phyloP scores from a whole-genome alignment of 2,329 filamentous ascomycete species.

The Xylogone sp. region DNA sequence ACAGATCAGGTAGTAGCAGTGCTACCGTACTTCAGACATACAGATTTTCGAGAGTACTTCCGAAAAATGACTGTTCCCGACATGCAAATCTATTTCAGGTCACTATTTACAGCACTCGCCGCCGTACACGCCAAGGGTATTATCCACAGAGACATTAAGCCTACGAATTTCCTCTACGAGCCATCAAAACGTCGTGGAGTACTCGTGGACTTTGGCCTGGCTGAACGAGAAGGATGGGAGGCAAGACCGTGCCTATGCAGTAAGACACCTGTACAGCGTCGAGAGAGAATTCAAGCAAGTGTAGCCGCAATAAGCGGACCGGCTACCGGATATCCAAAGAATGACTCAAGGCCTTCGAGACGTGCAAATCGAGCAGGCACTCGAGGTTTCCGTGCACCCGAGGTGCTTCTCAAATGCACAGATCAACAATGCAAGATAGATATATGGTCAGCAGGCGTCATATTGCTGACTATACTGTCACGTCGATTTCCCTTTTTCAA shows the following conservation, averaged over 20 bases:
- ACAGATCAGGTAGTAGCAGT: constrained; percentile 94
- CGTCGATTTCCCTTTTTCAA: constrained; percentile 98
- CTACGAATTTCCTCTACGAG: constrained; percentile 95
- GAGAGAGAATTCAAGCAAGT: constrained; percentile 55
- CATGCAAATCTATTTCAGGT: constrained; percentile 85
- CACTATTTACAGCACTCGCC: constrained; percentile 78
- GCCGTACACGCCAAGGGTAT: constrained; percentile 83
- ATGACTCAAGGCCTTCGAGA: constrained; percentile 80
- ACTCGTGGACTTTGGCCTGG: constrained; percentile 97
- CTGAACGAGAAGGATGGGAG: constrained; percentile 77
- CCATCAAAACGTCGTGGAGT: constrained; percentile 77
- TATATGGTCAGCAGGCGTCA: constrained; percentile 96
- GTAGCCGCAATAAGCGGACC: constrained; percentile 50
- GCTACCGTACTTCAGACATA: constrained; percentile 91
- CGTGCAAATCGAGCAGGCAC: constrained; percentile 94
- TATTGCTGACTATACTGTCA: constrained; percentile 89
- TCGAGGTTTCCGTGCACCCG: constrained; percentile 90
- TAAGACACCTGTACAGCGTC: constrained; percentile 58
- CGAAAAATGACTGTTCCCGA: constrained; percentile 82
- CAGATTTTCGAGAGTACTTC: constrained; percentile 94
- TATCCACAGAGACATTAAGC: constrained; percentile 93
- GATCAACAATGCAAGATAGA: constrained; percentile 92
- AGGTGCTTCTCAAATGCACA: constrained; percentile 96
- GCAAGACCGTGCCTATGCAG: constrained; percentile 80
- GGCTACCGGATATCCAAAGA: constrained; percentile 76